Evolutionary conservation across 2,329 filamentous ascomycete genomes (phyloP).

Genomic region (Cercospora beticola): DNA sequence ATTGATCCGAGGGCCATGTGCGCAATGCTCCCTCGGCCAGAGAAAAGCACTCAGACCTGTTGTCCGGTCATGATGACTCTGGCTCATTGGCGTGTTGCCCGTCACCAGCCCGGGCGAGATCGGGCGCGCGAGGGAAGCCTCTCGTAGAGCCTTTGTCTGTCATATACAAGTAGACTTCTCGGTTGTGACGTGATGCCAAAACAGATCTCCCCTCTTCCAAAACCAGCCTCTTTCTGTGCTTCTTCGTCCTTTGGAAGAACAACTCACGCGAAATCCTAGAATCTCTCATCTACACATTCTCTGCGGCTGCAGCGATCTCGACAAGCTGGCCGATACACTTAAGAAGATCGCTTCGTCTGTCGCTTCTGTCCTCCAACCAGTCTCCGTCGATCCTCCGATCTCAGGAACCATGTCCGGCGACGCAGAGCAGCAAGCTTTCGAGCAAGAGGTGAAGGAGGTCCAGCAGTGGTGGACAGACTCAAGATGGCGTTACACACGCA

Average conservation of each 20-base stretch:
- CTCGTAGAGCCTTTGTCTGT: conserved; percentile 10
- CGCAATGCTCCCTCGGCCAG: conserved; percentile 12
- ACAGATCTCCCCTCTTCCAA: conserved; percentile 22
- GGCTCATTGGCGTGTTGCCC: conserved; percentile 12
- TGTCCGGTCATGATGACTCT: conserved; percentile 11
- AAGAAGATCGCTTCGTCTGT: conserved; percentile 37
- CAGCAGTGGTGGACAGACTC: conserved; percentile 93
- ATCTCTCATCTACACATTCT: not conserved
- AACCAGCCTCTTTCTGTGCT: conserved; percentile 16
- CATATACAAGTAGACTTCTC: conserved; percentile 13
- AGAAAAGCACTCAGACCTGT: conserved; percentile 5
- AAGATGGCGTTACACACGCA: conserved; percentile 88
- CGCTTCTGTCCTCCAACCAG: conserved; percentile 31
- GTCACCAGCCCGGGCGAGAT: conserved; percentile 23
- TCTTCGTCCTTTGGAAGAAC: conserved; percentile 5
- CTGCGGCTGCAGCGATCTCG: conserved; percentile 8
- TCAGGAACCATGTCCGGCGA: conserved; percentile 40
- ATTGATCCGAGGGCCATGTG: conserved; percentile 28
- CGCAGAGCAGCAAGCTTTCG: conserved; percentile 71
- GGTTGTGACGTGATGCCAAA: conserved; percentile 23
- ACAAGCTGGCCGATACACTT: conserved; percentile 39
- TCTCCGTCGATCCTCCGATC: conserved; percentile 30
- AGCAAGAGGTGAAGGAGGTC: conserved; percentile 79
- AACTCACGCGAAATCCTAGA: not conserved
- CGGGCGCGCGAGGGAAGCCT: conserved; percentile 16